Percentiles rank a stretch among this genome's conserved stretches.
These are phyloP conservation scores for Hortiboletus rubellus DNA, from an alignment of 1,284 basidiomycete genomes.

Conservation along the genomic window DNA sequence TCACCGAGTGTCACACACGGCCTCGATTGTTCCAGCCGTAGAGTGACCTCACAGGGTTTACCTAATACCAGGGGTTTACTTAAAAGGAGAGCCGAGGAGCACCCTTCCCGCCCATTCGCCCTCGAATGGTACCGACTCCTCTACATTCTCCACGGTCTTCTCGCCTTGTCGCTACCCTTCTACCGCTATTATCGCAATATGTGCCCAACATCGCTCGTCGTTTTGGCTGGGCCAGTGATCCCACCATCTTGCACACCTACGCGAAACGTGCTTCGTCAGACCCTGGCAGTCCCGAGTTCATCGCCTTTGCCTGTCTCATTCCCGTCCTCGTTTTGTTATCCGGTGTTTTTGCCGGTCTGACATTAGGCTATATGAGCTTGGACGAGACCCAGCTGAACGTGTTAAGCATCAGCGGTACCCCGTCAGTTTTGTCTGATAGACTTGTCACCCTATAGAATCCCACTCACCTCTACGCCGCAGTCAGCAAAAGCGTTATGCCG, in stretches of 20 bases:
- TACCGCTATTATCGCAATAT: conserved; percentile 31
- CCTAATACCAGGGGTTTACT: conserved; percentile 2
- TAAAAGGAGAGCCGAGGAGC: neutral
- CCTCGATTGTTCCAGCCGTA: neutral
- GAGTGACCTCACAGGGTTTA: conserved; percentile 1
- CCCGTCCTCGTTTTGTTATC: conserved; percentile 55
- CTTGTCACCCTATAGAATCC: neutral
- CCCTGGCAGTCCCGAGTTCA: conserved; percentile 21
- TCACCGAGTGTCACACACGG: no score
- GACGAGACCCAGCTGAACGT: conserved; percentile 93
- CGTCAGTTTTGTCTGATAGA: conserved; percentile 45
- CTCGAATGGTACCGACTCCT: conserved; percentile 36
- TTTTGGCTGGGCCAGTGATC: conserved; percentile 10
- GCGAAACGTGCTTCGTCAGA: conserved; percentile 24
- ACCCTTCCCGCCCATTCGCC: neutral
- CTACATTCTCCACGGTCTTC: conserved; percentile 31
- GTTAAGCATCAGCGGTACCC: conserved; percentile 79
- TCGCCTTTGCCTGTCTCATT: conserved; percentile 41
- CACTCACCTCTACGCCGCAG: conserved; percentile 36
- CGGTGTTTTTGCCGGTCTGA: conserved; percentile 71
- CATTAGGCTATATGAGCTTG: conserved; percentile 89
- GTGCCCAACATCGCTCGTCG: conserved; percentile 30
- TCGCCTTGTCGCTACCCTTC: conserved; percentile 20
- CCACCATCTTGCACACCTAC: conserved; percentile 20
- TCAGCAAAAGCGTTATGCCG: conserved; percentile 77